Base-by-base conservation (phyloP, 305 asterid genomes). In the Salvia sclarea region DNA sequence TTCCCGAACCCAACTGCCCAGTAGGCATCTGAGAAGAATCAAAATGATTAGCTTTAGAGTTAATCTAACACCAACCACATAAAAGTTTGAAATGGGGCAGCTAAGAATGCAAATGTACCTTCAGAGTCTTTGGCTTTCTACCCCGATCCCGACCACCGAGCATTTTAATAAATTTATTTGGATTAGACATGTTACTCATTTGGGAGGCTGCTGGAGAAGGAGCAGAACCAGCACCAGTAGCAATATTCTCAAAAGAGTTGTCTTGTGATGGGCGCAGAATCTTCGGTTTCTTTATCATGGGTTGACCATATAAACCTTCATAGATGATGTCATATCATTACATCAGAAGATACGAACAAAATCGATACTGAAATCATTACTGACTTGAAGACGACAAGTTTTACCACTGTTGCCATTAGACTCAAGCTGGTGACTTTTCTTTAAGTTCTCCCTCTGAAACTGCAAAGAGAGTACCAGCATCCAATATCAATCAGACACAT, bases 161-260 rank as follows among this genome's bases (percentile, higher is more conserved):
- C 78, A 81, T 73, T 77, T 85, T 89, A 52, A 82, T 67, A 57
- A 89, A 74, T 74, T 85, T 89, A 84, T 81, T 84, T 66, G 89
- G 88, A 81, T 79, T 84, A 68, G 90, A 72, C 93, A 89, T 85
- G 80, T 89, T 87, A 80, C 96, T 85, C 83, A 87, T 82, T 76
- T 89, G 96, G 76, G 96, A 89, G 72, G 88, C 86, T 68, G 62
- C 89, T 13, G 96, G 95, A 60, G 96, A 87, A 69, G 95, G 87
- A 78, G 75, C 75, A 58, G 92, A 76, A 54, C 83, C 89, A 61
- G 75, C 72, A 73, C 69, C 57, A 18, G 84, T 76, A 41, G 79
- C 20, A 60, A 73, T 65, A 73, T 81, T 79, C 58, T 89, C 88
- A 73, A 80, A 84, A 69, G 85, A 78, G 74, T 65, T 76, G 65